Conservation (phyloP, 2,329 filamentous ascomycete species). For the Paecilomyces dactylethromorphus region DNA sequence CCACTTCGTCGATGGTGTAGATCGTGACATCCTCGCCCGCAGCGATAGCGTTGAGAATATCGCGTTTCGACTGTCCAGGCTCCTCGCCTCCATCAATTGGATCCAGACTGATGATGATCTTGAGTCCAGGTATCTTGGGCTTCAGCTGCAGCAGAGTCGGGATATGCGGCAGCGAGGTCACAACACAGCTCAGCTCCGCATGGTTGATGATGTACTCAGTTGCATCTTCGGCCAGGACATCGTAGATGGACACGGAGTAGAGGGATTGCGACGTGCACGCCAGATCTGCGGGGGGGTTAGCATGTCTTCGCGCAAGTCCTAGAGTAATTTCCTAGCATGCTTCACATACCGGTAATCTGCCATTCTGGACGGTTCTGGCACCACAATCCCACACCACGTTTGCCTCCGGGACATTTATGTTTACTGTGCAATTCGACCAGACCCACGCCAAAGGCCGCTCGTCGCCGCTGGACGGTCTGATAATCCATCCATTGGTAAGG, state of each 20-base stretch:
- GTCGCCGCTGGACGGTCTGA: slow-evolving; percentile 66
- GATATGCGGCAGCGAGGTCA: slow-evolving; percentile 74
- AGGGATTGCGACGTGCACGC: slow-evolving; percentile 81
- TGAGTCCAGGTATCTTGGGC: slow-evolving; percentile 69
- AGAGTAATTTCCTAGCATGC: not conserved
- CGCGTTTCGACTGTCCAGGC: slow-evolving; percentile 69
- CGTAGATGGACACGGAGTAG: slow-evolving; percentile 89
- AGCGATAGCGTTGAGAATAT: slow-evolving; percentile 70
- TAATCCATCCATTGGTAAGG: slow-evolving; percentile 82
- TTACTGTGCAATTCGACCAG: slow-evolving; percentile 74
- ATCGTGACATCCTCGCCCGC: slow-evolving; percentile 67
- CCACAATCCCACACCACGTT: slow-evolving; percentile 76
- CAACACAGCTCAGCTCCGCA: slow-evolving; percentile 66
- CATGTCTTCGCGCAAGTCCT: slow-evolving; percentile 2
- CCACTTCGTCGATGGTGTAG: slow-evolving; percentile 72
- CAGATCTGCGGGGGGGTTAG: slow-evolving; percentile 55
- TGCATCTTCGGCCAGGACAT: slow-evolving; percentile 84
- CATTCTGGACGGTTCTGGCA: slow-evolving; percentile 83
- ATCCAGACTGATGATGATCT: slow-evolving; percentile 83
- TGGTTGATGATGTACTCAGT: slow-evolving; percentile 97
- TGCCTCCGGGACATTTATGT: slow-evolving; percentile 58
- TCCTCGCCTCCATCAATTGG: slow-evolving; percentile 73
- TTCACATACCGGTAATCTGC: slow-evolving; percentile 65
- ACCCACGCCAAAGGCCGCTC: slow-evolving; percentile 79
- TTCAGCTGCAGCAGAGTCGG: slow-evolving; percentile 74